Base-by-base conservation (phyloP, 352 stramenopile species). In the Globisporangium radiosum region DNA sequence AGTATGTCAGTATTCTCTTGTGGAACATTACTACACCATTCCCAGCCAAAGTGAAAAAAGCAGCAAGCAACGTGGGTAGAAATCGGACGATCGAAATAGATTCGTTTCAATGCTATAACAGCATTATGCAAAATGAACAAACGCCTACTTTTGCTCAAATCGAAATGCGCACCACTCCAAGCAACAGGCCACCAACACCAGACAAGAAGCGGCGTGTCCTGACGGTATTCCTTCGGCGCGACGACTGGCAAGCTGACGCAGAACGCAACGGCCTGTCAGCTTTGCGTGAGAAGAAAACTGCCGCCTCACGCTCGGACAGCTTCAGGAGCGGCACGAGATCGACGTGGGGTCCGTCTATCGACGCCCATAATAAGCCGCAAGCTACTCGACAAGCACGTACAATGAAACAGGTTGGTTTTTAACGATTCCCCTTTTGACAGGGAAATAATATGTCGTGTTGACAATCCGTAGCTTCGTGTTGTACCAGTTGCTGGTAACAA, bases 301-400 rank as follows among this genome's bases (percentile, higher is more conserved):
- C 17, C 36, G 5, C 1, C 36, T 38, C 17, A 52, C 47, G 4
- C 47, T 52, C 5, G 1, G 54, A 52, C 17, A 54, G 42, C 36
- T 43, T 64, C 15, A 9, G 50, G 3, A 42, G 65, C 1, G 39
- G 9, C 39, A 10, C 9, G 39, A 43, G 39, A 7, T 10, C 6
- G 6, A 10, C 6, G 15, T 50, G 13, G 45, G 13, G 45, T 50
- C 8, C 13, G 17, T 4, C 4, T 19, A 50, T 72, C 57, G 17
- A 42, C 47, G 25, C 54, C 45, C 3, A 69, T 54, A 5, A 61
- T 62, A 19, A 15, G 37, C 44, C 19, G 49, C 8, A 57, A 62
- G 9, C 64, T 71, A 6, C 14, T 54, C 4, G 52, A 45, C 7
- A 59, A 62, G 44, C 63, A 0, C 66, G 60, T 50, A 68, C 57